Conservation (phyloP, 2,329 filamentous ascomycete genomes). For the Zymoseptoria tritici region DNA sequence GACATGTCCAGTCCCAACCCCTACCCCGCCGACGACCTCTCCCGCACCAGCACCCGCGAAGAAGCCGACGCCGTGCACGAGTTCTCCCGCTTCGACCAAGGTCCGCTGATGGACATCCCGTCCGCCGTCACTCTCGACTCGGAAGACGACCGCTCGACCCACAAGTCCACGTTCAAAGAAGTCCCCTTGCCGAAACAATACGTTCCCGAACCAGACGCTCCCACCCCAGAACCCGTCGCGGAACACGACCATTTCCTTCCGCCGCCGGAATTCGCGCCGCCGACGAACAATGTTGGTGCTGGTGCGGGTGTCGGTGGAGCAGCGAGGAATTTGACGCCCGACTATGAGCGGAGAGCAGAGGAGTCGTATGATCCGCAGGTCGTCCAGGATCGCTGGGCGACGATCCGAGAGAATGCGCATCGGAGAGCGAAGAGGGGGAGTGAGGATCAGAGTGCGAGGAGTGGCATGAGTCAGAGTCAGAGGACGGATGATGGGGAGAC, state of each 20-base stretch:
- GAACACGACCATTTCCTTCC: conserved; percentile 12
- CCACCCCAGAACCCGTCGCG: conserved; percentile 3
- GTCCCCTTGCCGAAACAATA: background rate
- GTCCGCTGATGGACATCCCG: conserved; percentile 77
- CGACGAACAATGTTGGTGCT: background rate
- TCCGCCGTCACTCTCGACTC: conserved; percentile 60
- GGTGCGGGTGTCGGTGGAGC: no score
- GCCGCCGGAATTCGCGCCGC: background rate
- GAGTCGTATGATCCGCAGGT: conserved; percentile 32
- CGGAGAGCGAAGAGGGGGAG: conserved; percentile 55
- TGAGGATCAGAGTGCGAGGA: conserved; percentile 51
- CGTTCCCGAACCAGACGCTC: conserved; percentile 7
- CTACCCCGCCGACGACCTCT: conserved; percentile 45
- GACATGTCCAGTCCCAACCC: conserved; percentile 32
- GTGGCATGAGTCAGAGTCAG: conserved; percentile 47
- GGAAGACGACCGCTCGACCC: conserved; percentile 11
- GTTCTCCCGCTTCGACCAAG: conserved; percentile 73
- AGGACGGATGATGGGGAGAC: conserved; percentile 74
- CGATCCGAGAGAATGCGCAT: conserved; percentile 90
- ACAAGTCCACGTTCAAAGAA: background rate
- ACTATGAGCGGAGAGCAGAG: conserved; percentile 35
- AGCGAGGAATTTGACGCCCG: background rate
- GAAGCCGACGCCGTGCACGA: conserved; percentile 53
- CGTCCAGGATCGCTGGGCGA: conserved; percentile 77
- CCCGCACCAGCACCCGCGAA: conserved; percentile 54